Evolutionary conservation across 176 grass and related monocot species (phyloP), one percentile per base, ranked within the genome.

Genomic region (Aegilops speltoides): DNA sequence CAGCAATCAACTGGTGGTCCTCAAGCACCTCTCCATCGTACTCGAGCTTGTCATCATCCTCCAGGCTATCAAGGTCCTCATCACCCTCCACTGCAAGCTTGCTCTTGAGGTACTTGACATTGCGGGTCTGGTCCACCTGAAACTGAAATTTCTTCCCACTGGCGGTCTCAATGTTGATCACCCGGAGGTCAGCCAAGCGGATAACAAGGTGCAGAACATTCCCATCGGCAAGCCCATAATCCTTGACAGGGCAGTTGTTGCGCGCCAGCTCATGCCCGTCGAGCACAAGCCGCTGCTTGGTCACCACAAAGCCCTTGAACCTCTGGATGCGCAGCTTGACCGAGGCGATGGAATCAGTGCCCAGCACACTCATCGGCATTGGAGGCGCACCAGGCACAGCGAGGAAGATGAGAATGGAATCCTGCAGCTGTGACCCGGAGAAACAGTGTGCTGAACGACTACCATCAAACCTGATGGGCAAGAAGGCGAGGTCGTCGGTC

Each of bases 301-400:
- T 90, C 33, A 92, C 80, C 17, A 89, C 83, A 64, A 97, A 97
- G 12, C 94, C 94, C 66, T 88, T 92, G 78, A 73, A 92, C 52
- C 73, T 79, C 88, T 97, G 92, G 88, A 97, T 92, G 62, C 85
- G 89, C 78, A 94, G 88, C 92, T 97, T 97, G 29, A 97, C 94
- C 1, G 88, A 92, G 46, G 89, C 92, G 23, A 97, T 90, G 45
- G 94, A 97, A 23, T 97, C 94, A 0, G 83, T 64, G 36, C 89
- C 94, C 61, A 94, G 70, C 31, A 97, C 86, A 23, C 79, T 87
- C 82, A 92, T 90, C 3, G 92, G 94, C 77, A 94, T 90, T 9
- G 69, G 84, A 1, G 86, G 81, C 14, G 88, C 85, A 14, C 92
- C 94, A 8, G 92, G 90, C 48, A 94, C 43, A 52, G 86, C 79